These are phyloP conservation scores for Fusarium sp. DNA, from an alignment of 2,329 filamentous ascomycete genomes.

Conservation along the genomic window DNA sequence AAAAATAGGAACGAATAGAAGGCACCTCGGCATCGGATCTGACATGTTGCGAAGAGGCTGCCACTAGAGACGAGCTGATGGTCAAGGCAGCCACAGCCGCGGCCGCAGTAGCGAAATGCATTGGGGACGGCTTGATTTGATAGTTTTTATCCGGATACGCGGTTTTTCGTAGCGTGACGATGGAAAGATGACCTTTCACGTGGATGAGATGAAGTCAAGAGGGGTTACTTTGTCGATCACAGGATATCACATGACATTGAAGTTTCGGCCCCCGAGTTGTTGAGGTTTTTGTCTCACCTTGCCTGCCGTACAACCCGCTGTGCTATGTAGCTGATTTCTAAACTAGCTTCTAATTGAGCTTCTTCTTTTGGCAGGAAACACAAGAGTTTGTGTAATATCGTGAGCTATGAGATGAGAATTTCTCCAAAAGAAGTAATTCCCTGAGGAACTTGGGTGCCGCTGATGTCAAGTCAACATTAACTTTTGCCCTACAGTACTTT, in stretches of 20 bases:
- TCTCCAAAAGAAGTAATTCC: neutral
- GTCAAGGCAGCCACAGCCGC: neutral
- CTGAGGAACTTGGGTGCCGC: neutral
- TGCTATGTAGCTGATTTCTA: neutral
- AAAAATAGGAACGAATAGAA: constrained; percentile 35
- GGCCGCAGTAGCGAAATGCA: constrained; percentile 22
- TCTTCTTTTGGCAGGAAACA: neutral
- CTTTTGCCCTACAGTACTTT: neutral
- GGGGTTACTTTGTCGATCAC: neutral
- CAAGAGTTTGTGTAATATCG: neutral
- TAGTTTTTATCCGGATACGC: neutral
- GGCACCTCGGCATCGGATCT: constrained; percentile 16
- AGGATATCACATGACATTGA: neutral
- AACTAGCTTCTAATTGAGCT: neutral
- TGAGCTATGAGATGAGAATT: neutral
- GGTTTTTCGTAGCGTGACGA: neutral
- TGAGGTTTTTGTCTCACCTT: constrained; percentile 1
- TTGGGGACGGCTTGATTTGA: neutral
- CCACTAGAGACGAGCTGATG: constrained; percentile 12
- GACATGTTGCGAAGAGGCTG: neutral
- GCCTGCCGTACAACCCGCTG: neutral
- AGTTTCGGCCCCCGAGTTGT: neutral
- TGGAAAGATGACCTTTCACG: neutral
- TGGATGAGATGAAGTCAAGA: neutral
- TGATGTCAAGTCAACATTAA: neutral